A percentile compares a stretch with the other conserved stretches of the same genome.
These are phyloP conservation scores for Gardenia jasminoides DNA, from an alignment of 257 asterid genomes.

Conservation along the genomic window DNA sequence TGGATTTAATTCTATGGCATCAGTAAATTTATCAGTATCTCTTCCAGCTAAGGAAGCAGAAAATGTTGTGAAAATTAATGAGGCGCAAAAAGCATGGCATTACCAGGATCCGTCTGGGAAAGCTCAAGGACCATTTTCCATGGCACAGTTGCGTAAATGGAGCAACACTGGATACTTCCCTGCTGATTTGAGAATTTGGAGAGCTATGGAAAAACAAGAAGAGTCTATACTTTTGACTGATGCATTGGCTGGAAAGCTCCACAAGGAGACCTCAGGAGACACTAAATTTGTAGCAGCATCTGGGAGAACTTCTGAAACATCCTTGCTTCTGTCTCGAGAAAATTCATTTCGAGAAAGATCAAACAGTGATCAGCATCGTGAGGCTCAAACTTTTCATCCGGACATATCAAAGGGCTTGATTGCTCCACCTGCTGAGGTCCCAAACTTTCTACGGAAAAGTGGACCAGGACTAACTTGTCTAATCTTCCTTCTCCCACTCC, in stretches of 20 bases:
- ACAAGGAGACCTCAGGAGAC: constrained; percentile 42
- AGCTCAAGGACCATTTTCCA: constrained; percentile 91
- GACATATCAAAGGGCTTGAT: constrained; percentile 19
- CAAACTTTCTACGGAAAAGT: constrained; percentile 44
- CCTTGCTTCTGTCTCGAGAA: constrained; percentile 42
- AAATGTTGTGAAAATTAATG: constrained; percentile 58
- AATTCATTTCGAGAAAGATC: constrained; percentile 29
- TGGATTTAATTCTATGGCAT: constrained; percentile 42
- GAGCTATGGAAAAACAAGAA: constrained; percentile 48
- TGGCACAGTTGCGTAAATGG: constrained; percentile 92
- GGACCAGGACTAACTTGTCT: constrained; percentile 41
- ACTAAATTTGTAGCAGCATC: constrained; percentile 28
- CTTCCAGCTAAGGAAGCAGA: constrained; percentile 39
- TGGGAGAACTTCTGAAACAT: constrained; percentile 28
- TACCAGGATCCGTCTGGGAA: constrained; percentile 95
- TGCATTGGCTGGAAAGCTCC: constrained; percentile 81
- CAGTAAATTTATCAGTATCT: constrained; percentile 42
- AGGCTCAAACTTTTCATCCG: constrained; percentile 19
- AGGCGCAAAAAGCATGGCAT: constrained; percentile 85
- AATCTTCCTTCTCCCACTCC: constrained; percentile 89
- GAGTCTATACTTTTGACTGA: constrained; percentile 63
- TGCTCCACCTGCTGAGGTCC: constrained; percentile 27
- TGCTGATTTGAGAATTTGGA: constrained; percentile 75
- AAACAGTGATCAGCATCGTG: constrained; percentile 34
- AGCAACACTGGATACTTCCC: constrained; percentile 91